phyloP scores from a whole-genome alignment of 495 filamentous ascomycete genomes.

The Sphaerosporella brunnea region DNA sequence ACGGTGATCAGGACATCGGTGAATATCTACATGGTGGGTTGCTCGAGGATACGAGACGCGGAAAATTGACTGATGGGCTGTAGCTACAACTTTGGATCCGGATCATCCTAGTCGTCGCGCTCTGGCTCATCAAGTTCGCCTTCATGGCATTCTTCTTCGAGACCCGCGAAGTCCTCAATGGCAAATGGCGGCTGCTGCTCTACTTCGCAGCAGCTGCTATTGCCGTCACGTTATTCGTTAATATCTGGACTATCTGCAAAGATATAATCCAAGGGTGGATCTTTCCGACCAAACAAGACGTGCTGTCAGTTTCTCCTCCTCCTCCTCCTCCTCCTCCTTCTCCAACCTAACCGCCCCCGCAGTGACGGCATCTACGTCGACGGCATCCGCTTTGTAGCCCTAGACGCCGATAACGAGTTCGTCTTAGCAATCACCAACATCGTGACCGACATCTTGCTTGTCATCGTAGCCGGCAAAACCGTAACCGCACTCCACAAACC shows the following conservation, averaged over 20 bases:
- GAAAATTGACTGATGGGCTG: no score
- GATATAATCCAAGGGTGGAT: constrained; percentile 1
- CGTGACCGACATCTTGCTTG: constrained; percentile 3
- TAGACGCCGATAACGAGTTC: not conserved
- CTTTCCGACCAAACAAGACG: not conserved
- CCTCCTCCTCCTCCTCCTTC: not conserved
- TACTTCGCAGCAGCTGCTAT: not conserved
- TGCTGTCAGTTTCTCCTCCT: not conserved
- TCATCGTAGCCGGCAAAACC: not conserved
- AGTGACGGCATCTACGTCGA: not conserved
- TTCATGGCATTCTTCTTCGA: constrained; percentile 3
- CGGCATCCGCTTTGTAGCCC: constrained; percentile 3
- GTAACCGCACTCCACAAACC: not conserved
- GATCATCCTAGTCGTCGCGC: not conserved
- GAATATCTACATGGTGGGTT: not conserved
- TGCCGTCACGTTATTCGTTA: constrained; percentile 1
- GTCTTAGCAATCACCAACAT: constrained; percentile 3
- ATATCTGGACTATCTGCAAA: not conserved
- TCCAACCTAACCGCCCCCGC: not conserved
- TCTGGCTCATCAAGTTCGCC: constrained; percentile 5
- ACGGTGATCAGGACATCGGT: not conserved
- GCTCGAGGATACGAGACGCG: no score
- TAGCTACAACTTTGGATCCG: not conserved
- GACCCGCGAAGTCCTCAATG: not conserved
- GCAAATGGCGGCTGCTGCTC: not conserved